Conservation (phyloP, 148 eudicot genomes). For the Fallopia convolvulus region DNA sequence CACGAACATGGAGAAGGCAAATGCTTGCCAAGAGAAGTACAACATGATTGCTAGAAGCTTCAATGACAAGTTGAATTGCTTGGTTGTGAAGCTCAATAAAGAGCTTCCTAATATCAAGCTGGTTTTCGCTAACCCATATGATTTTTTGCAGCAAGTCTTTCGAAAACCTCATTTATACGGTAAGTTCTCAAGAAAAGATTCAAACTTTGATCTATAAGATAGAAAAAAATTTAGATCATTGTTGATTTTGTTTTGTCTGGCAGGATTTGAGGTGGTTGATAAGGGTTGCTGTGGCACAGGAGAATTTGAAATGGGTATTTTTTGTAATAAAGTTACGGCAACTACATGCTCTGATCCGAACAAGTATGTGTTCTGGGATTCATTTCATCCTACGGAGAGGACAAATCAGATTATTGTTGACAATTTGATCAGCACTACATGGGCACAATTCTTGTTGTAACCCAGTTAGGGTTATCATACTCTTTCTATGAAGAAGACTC, state of each 20-base stretch:
- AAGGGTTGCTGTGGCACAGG: conserved; percentile 17
- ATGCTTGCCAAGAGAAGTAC: conserved; percentile 24
- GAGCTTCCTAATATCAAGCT: neutral
- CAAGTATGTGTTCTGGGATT: conserved; percentile 18
- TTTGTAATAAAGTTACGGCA: neutral
- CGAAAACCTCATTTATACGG: neutral
- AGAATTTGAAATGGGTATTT: conserved; percentile 11
- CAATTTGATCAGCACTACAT: neutral
- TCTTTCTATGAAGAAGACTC: neutral
- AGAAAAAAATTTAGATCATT: neutral
- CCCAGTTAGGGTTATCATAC: neutral
- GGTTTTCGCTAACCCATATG: conserved; percentile 7
- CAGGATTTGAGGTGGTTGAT: conserved; percentile 15
- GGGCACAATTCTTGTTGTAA: conserved; percentile 5
- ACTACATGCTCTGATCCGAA: conserved; percentile 10
- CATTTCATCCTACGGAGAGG: conserved; percentile 18
- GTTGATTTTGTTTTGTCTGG: neutral
- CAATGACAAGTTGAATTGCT: conserved; percentile 14
- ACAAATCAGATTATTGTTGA: conserved; percentile 1
- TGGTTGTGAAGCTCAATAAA: conserved; percentile 14
- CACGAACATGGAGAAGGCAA: conserved; percentile 16
- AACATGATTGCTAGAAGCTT: conserved; percentile 20
- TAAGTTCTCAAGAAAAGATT: neutral
- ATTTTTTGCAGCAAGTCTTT: neutral
- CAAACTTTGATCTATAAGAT: neutral